Evolutionary conservation across 148 eudicot genomes (phyloP).

Genomic region (Diospyros lotus): DNA sequence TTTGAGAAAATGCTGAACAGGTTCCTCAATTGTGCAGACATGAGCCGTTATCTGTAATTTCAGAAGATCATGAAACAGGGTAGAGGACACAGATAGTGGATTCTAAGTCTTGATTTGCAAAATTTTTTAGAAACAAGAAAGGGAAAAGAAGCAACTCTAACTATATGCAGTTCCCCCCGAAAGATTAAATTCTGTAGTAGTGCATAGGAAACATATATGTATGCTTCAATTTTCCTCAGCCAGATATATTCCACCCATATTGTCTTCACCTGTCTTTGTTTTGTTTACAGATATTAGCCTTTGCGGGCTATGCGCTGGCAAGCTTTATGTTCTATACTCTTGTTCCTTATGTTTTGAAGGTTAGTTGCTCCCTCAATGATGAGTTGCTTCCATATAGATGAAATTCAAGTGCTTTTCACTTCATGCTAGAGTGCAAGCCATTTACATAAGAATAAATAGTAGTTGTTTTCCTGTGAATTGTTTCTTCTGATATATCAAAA

Average conservation of each 20-base stretch:
- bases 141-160: too few species aligned
- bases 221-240: background rate
- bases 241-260: background rate
- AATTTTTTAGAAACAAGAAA: too few species aligned
- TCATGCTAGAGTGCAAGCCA: background rate
- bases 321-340: conserved; percentile 61
- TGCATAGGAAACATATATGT: too few species aligned
- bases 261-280: background rate
- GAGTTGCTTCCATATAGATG: background rate
- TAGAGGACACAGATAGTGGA: too few species aligned
- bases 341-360: conserved; percentile 65
- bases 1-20: too few species aligned
- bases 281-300: conserved; percentile 50
- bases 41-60: too few species aligned
- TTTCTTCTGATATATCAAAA: background rate
- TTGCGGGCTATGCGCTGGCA: conserved; percentile 51
- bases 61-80: too few species aligned
- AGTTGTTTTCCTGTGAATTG: background rate
- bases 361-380: conserved; percentile 19
- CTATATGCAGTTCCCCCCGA: too few species aligned
- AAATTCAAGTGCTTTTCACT: background rate
- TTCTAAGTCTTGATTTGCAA: too few species aligned
- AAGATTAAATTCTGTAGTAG: too few species aligned
- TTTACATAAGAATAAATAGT: background rate
- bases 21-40: too few species aligned